These are phyloP conservation scores for Aotearoamyces nothofagi DNA, from an alignment of 2,329 filamentous ascomycete species.

Conservation along the genomic window DNA sequence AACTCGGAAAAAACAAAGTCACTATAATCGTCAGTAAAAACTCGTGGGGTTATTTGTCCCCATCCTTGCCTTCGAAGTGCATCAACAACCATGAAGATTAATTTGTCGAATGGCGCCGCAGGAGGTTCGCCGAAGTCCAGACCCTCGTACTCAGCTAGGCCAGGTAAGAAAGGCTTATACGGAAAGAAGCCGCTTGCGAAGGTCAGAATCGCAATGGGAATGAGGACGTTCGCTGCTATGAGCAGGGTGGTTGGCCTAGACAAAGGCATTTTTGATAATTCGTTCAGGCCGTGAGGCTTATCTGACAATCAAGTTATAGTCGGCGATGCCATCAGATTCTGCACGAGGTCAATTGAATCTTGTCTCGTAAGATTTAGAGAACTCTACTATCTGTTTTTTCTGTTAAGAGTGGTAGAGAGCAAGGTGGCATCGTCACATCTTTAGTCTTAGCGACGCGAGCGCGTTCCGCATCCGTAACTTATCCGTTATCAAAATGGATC, in stretches of 20 bases:
- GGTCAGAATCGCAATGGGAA: slow-evolving; percentile 56
- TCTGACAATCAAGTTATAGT: no score
- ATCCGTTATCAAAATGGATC: no score
- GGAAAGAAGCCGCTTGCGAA: slow-evolving; percentile 94
- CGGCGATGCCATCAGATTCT: no score
- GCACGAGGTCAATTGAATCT: no score
- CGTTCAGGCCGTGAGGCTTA: no score
- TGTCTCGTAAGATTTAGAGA: no score
- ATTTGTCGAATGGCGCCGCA: slow-evolving; percentile 64
- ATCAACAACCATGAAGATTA: slow-evolving; percentile 97
- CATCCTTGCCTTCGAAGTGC: slow-evolving; percentile 71
- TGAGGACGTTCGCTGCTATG: slow-evolving; percentile 56
- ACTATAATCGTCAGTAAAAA: slow-evolving; percentile 30
- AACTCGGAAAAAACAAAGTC: slow-evolving; percentile 79
- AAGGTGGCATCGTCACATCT: no score
- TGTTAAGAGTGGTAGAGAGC: no score
- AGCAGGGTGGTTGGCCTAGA: slow-evolving; percentile 24
- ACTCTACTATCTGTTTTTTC: no score
- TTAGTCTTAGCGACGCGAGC: no score
- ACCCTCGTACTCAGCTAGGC: slow-evolving; percentile 55
- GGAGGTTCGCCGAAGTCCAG: slow-evolving; percentile 39
- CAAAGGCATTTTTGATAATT: slow-evolving; percentile 15
- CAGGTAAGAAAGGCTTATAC: slow-evolving; percentile 86
- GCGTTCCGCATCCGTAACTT: no score
- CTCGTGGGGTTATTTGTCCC: neutral